Conservation (phyloP, 768 basidiomycete species). For the Suillus alpinus region DNA sequence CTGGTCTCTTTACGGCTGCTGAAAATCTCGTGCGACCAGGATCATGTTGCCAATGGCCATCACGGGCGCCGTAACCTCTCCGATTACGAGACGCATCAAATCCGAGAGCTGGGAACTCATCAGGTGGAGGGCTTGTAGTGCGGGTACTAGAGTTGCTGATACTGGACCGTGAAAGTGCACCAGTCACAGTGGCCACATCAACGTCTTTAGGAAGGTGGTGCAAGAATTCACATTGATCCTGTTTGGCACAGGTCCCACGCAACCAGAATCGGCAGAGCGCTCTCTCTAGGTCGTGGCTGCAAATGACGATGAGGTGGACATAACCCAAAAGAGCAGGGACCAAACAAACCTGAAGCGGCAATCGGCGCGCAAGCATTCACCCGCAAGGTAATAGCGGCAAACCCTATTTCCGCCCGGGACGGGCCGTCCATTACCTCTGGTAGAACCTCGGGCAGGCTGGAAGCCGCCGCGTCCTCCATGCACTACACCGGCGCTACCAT, state of each 20-base stretch:
- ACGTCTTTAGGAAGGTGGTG: constrained; percentile 88
- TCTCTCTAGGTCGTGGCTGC: constrained; percentile 90
- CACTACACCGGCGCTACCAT: constrained; percentile 34
- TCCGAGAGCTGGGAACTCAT: constrained; percentile 74
- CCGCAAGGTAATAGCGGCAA: constrained; percentile 94
- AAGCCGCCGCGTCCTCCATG: constrained; percentile 44
- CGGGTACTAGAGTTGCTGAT: constrained; percentile 42
- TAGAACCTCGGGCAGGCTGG: constrained; percentile 21
- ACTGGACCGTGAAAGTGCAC: constrained; percentile 65
- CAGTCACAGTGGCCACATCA: constrained; percentile 68
- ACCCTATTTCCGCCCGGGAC: constrained; percentile 69
- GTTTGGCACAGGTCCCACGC: constrained; percentile 94
- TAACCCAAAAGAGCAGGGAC: neutral
- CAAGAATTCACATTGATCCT: constrained; percentile 93
- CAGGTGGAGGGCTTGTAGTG: constrained; percentile 30
- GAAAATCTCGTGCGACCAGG: constrained; percentile 88
- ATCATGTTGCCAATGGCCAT: constrained; percentile 56
- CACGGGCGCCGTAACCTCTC: constrained; percentile 38
- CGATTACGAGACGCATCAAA: constrained; percentile 44
- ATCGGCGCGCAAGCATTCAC: constrained; percentile 93
- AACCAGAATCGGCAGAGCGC: constrained; percentile 98
- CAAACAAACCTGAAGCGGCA: constrained; percentile 91
- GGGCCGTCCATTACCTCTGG: constrained; percentile 24
- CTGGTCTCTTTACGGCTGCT: constrained; percentile 78
- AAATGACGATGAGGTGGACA: constrained; percentile 10